phyloP scores from a whole-genome alignment of 2,329 filamentous ascomycete genomes.

The Claviceps sp. region DNA sequence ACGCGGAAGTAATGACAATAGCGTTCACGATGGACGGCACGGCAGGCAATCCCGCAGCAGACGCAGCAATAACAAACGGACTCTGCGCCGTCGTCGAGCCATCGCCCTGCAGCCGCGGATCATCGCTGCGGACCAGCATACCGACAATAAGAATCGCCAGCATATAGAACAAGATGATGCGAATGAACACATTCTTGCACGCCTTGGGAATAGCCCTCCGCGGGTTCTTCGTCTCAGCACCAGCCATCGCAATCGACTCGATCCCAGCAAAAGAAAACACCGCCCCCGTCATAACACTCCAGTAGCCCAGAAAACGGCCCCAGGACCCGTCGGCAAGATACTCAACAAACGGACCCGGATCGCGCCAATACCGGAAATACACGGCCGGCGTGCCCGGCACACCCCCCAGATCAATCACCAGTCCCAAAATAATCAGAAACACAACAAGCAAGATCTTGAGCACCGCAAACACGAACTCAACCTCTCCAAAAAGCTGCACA shows the following conservation, averaged over 20 bases:
- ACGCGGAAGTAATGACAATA: constrained; percentile 57
- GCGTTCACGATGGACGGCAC: constrained; percentile 66
- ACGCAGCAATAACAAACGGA: constrained; percentile 61
- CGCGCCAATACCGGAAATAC: constrained; percentile 57
- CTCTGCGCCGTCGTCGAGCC: constrained; percentile 29
- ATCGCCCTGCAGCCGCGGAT: constrained; percentile 37
- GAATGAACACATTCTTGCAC: constrained; percentile 43
- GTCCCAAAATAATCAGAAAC: constrained; percentile 46
- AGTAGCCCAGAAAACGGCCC: constrained; percentile 55
- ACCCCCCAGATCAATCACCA: constrained; percentile 50
- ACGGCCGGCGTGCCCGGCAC: constrained; percentile 42
- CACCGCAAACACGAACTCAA: constrained; percentile 38
- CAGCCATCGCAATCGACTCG: constrained; percentile 47
- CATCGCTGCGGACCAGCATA: constrained; percentile 46
- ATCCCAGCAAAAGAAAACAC: constrained; percentile 59
- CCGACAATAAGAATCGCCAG: constrained; percentile 59
- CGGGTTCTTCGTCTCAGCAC: constrained; percentile 44
- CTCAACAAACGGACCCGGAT: constrained; percentile 54
- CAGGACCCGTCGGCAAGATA: constrained; percentile 44
- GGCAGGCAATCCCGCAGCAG: constrained; percentile 50
- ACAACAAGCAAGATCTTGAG: constrained; percentile 49
- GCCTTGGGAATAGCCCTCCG: constrained; percentile 38
- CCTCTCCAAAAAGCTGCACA: constrained; percentile 46
- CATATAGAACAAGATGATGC: constrained; percentile 48
- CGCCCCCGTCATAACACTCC: constrained; percentile 47